phyloP scores from a whole-genome alignment of 768 basidiomycete species.

The Podaxis carcinomalis region DNA sequence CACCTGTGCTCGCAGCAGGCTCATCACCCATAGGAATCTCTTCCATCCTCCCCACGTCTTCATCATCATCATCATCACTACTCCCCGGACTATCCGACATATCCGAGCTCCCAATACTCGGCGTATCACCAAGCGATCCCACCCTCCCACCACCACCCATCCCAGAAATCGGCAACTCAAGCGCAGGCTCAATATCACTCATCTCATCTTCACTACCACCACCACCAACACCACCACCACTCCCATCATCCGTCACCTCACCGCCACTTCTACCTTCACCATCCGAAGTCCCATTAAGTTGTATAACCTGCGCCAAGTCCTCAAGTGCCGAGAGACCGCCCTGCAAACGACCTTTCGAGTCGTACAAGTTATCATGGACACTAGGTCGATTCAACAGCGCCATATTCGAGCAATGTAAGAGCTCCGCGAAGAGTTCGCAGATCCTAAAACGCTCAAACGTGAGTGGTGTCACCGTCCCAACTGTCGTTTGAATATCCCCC shows the following conservation, averaged over 20 bases:
- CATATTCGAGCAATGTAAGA: slow-evolving; percentile 98
- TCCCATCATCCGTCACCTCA: slow-evolving; percentile 55
- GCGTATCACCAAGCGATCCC: slow-evolving; percentile 80
- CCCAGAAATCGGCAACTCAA: slow-evolving; percentile 63
- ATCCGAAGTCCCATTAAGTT: slow-evolving; percentile 45
- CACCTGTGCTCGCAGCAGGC: slow-evolving; percentile 17
- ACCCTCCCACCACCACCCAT: slow-evolving; percentile 10
- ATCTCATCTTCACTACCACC: slow-evolving; percentile 21
- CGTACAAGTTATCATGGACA: slow-evolving; percentile 70
- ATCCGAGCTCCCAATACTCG: slow-evolving; percentile 69
- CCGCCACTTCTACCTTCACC: slow-evolving; percentile 35
- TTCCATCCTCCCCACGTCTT: slow-evolving; percentile 50
- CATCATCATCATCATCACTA: slow-evolving; percentile 65
- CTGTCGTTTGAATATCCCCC: slow-evolving; percentile 65
- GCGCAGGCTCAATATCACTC: slow-evolving; percentile 45
- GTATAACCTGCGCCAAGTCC: slow-evolving; percentile 81
- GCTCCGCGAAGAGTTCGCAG: slow-evolving; percentile 94
- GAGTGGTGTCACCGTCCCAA: slow-evolving; percentile 73
- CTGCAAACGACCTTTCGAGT: slow-evolving; percentile 75
- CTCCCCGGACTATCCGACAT: slow-evolving; percentile 69
- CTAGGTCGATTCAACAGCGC: slow-evolving; percentile 81
- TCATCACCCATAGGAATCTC: slow-evolving; percentile 78
- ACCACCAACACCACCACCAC: slow-evolving; percentile 42
- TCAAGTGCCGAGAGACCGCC: slow-evolving; percentile 87
- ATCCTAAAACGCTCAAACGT: slow-evolving; percentile 95